Evolutionary conservation across 2,329 filamentous ascomycete species (phyloP), one percentile per base, ranked within the genome.

Genomic region (Phoma sp.): DNA sequence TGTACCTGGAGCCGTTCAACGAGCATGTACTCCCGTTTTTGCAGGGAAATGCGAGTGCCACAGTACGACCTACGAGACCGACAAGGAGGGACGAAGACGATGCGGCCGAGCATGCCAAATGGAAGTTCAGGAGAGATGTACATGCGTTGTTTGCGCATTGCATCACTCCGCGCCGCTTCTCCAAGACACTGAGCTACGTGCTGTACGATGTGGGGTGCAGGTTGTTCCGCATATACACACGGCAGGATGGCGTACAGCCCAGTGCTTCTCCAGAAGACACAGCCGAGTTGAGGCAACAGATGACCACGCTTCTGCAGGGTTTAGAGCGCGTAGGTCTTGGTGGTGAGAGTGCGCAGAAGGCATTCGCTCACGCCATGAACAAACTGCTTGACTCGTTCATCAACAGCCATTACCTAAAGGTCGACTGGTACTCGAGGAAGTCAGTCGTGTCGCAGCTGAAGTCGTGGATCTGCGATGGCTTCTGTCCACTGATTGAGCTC

Each of bases 301-400:
- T 90, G 41, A 73, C 85, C 27, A 70, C 79, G 36, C 74, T 91
- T 17, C 77, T 89, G 2, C 80, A 83, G 43, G 82, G 84, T 8
- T 76, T 92, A 15, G 78, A 83, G 61, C 80, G 83, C 41, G 85
- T 91, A 21, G 90, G 89, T 0, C 76, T 92, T 17, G 86, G 86
- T 1, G 88, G 88, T 24, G 86, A 90, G 65, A 81, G 78, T 43
- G 89, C 90, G 46, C 87, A 92, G 67, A 82, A 88, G 27, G 79
- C 89, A 32, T 88, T 92, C 65, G 90, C 88, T 15, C 86, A 89
- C 71, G 81, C 89, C 24, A 87, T 92, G 81, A 83, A 91, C 68
- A 76, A 77, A 32, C 80, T 88, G 55, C 86, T 92, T 80, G 81
- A 82, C 38, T 78, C 82, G 12, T 89, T 88, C 63, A 83, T 92